Conservation (phyloP, 2,329 filamentous ascomycete species). For the Trichophyton simii region DNA sequence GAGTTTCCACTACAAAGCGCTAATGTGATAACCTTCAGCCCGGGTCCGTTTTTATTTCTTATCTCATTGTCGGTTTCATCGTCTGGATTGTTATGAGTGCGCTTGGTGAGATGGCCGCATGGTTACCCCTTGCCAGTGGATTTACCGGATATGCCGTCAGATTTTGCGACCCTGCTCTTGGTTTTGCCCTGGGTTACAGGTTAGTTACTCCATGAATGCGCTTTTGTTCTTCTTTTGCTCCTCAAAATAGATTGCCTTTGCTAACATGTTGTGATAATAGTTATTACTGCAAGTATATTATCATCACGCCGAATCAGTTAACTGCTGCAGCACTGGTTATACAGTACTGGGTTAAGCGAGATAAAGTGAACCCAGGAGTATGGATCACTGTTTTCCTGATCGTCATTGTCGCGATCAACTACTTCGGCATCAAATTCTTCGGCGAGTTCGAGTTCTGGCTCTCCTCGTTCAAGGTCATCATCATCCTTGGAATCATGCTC, state of each 20-base stretch:
- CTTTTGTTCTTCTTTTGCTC: neutral
- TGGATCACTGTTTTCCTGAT: slow-evolving; percentile 63
- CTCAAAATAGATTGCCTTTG: neutral
- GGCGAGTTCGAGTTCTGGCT: slow-evolving; percentile 53
- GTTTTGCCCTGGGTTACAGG: slow-evolving; percentile 37
- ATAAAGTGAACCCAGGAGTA: slow-evolving; percentile 61
- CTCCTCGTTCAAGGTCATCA: slow-evolving; percentile 54
- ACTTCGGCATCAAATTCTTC: slow-evolving; percentile 57
- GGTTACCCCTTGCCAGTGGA: slow-evolving; percentile 38
- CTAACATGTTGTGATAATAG: slow-evolving; percentile 31
- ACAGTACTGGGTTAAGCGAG: slow-evolving; percentile 57
- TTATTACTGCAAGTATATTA: slow-evolving; percentile 65
- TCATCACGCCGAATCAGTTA: slow-evolving; percentile 72
- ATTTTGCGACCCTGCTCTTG: slow-evolving; percentile 37
- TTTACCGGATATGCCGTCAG: slow-evolving; percentile 34
- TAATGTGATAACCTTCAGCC: slow-evolving; percentile 19
- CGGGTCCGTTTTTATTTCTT: slow-evolving; percentile 33
- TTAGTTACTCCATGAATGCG: slow-evolving; percentile 27
- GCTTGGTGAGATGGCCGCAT: slow-evolving; percentile 38
- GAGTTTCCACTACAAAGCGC: neutral
- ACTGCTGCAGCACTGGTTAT: slow-evolving; percentile 70
- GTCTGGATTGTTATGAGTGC: slow-evolving; percentile 56
- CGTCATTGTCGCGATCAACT: slow-evolving; percentile 53
- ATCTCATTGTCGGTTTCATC: slow-evolving; percentile 38
- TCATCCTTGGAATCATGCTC: slow-evolving; percentile 54